Percentiles rank a stretch among this genome's conserved stretches.
phyloP scores from a whole-genome alignment of 805 yeast species.

The Candida anglica region DNA sequence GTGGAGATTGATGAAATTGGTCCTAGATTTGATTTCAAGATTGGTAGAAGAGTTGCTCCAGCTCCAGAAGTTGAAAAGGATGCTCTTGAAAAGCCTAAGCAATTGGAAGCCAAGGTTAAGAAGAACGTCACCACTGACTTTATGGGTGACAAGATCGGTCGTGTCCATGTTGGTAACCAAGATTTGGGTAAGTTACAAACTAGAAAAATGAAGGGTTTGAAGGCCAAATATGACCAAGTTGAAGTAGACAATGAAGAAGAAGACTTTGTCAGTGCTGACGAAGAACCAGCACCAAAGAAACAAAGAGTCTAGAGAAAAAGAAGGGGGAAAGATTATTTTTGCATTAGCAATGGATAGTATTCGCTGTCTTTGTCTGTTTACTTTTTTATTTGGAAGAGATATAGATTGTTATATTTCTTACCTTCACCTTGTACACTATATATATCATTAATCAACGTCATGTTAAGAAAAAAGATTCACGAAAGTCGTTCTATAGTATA shows the following conservation, averaged over 20 bases:
- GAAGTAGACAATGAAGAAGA: conserved; percentile 51
- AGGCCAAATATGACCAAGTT: conserved; percentile 76
- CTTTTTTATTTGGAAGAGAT: no score
- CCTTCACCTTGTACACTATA: no score
- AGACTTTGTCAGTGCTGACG: conserved; percentile 20
- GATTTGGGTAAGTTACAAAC: conserved; percentile 89
- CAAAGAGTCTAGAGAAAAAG: conserved; percentile 20
- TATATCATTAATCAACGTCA: no score
- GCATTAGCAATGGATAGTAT: no score
- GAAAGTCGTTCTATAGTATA: no score
- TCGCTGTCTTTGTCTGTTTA: no score
- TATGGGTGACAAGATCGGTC: conserved; percentile 96
- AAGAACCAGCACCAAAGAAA: conserved; percentile 26
- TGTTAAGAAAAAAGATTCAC: no score
- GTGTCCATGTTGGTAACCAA: conserved; percentile 94
- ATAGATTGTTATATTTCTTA: no score
- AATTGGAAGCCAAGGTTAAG: conserved; percentile 73
- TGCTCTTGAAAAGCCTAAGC: conserved; percentile 77
- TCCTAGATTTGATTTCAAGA: conserved; percentile 87
- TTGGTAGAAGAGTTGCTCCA: conserved; percentile 82
- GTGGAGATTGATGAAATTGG: conserved; percentile 94
- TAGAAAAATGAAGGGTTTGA: conserved; percentile 97
- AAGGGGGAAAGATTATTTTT: no score
- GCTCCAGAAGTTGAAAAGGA: conserved; percentile 88
- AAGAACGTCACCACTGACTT: conserved; percentile 85